Evolutionary conservation across 2,329 filamentous ascomycete genomes (phyloP).

Genomic region (Neoscytalidium dimidiatum): DNA sequence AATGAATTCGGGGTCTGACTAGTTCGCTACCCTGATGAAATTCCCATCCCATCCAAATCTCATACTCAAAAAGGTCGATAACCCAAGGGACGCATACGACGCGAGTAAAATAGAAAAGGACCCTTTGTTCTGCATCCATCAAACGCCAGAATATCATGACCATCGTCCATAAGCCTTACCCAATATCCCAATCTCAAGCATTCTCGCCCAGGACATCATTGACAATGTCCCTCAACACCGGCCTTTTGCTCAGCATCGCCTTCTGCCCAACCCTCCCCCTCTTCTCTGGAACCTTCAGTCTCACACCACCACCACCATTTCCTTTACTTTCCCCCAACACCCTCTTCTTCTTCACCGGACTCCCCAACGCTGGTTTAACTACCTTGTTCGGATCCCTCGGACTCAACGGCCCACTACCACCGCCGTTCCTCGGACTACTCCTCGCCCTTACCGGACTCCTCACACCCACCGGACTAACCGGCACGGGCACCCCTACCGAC

Average conservation of each 20-base stretch:
- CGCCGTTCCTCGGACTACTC: slow-evolving; percentile 25
- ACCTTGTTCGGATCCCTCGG: slow-evolving; percentile 20
- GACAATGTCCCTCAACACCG: slow-evolving; percentile 74
- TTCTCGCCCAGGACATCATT: slow-evolving; percentile 55
- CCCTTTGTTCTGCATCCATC: too few species aligned
- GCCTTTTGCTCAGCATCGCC: slow-evolving; percentile 64
- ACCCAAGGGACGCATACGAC: too few species aligned
- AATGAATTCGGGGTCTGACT: too few species aligned
- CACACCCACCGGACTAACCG: background rate
- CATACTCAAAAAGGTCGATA: too few species aligned
- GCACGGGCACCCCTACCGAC: slow-evolving; percentile 21
- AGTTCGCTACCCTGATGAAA: too few species aligned
- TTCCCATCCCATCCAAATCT: too few species aligned
- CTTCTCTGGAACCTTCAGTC: slow-evolving; percentile 57
- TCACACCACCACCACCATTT: slow-evolving; percentile 17
- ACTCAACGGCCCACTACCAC: background rate
- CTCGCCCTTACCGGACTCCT: slow-evolving; percentile 20
- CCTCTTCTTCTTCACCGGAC: slow-evolving; percentile 25
- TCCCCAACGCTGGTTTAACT: slow-evolving; percentile 21
- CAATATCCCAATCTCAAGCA: background rate
- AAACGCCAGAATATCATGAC: too few species aligned
- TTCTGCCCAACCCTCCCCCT: slow-evolving; percentile 58
- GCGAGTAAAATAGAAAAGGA: too few species aligned
- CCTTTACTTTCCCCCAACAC: slow-evolving; percentile 12
- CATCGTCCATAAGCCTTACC: too few species aligned